A percentile compares a stretch with the other conserved stretches of the same genome.
Evolutionary conservation across 2,329 filamentous ascomycete species (phyloP).

Genomic region (Sclerotinia spermophila): DNA sequence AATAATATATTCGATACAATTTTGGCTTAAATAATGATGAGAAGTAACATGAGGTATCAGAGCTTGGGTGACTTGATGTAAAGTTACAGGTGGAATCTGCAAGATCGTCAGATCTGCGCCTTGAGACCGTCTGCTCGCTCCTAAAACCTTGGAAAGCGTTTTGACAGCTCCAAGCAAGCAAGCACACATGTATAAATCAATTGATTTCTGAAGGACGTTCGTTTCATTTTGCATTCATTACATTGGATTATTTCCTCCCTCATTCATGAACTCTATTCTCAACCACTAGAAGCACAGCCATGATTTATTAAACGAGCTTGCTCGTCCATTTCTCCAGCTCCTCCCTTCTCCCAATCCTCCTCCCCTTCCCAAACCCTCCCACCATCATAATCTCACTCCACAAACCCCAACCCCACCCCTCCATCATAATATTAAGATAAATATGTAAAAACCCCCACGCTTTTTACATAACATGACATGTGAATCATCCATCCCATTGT

Average conservation of each 20-base stretch:
- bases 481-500: slow-evolving; percentile 1
- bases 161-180: background rate
- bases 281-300: background rate
- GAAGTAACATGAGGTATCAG: background rate
- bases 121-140: background rate
- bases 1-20: background rate
- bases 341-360: background rate
- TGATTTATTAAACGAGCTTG: background rate
- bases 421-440: slow-evolving; percentile 12
- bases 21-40: background rate
- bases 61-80: background rate
- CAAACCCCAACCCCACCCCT: background rate
- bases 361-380: background rate
- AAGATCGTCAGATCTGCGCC: background rate
- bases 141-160: background rate
- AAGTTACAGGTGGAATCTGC: background rate
- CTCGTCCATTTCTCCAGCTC: background rate
- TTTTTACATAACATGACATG: slow-evolving; percentile 12
- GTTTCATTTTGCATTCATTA: background rate
- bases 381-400: background rate
- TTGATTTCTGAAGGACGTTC: background rate
- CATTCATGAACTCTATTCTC: background rate
- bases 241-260: background rate
- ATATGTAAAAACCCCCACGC: slow-evolving; percentile 5
- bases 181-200: background rate